Evolutionary conservation across 192 early-diverging fungal genomes (phyloP).

Genomic region (Coemansia sp.): DNA sequence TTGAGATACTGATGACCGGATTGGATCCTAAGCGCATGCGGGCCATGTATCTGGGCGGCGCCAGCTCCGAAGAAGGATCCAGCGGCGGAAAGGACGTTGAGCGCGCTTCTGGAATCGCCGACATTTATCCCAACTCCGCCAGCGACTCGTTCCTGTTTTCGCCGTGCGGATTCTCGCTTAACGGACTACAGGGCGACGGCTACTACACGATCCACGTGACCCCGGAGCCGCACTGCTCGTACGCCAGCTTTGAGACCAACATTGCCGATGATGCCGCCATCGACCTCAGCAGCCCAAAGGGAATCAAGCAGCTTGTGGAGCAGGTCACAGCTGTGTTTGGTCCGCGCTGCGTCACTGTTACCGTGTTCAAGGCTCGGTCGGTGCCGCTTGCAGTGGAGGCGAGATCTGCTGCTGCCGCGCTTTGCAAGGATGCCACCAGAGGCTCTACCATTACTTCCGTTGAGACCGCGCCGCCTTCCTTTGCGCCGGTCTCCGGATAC

Average conservation of each 20-base stretch:
- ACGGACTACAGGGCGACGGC: slow-evolving; percentile 76
- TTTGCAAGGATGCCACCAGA: slow-evolving; percentile 3
- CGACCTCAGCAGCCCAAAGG: slow-evolving; percentile 46
- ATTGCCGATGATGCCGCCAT: slow-evolving; percentile 63
- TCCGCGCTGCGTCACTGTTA: slow-evolving; percentile 75
- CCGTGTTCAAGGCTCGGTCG: slow-evolving; percentile 69
- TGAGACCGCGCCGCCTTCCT: slow-evolving; percentile 37
- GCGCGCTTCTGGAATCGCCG: slow-evolving; percentile 75
- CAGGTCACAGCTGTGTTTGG: slow-evolving; percentile 84
- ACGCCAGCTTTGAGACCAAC: slow-evolving; percentile 98
- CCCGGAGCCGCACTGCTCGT: slow-evolving; percentile 96
- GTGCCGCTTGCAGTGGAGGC: background rate
- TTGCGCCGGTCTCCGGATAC: slow-evolving; percentile 63
- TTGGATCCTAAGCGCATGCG: slow-evolving; percentile 80
- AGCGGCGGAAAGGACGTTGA: slow-evolving; percentile 68
- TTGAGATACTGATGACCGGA: slow-evolving; percentile 97
- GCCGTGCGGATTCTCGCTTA: slow-evolving; percentile 96
- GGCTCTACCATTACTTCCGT: slow-evolving; percentile 1
- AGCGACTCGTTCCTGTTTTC: slow-evolving; percentile 92
- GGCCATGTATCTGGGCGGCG: slow-evolving; percentile 67
- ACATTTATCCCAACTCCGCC: slow-evolving; percentile 77
- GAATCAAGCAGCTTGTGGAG: slow-evolving; percentile 68
- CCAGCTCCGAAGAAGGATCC: slow-evolving; percentile 62
- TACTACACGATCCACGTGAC: slow-evolving; percentile 99
- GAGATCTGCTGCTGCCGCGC: background rate